Conservation (phyloP, 2,329 filamentous ascomycete species). For the Albophoma yamanashiensis region DNA sequence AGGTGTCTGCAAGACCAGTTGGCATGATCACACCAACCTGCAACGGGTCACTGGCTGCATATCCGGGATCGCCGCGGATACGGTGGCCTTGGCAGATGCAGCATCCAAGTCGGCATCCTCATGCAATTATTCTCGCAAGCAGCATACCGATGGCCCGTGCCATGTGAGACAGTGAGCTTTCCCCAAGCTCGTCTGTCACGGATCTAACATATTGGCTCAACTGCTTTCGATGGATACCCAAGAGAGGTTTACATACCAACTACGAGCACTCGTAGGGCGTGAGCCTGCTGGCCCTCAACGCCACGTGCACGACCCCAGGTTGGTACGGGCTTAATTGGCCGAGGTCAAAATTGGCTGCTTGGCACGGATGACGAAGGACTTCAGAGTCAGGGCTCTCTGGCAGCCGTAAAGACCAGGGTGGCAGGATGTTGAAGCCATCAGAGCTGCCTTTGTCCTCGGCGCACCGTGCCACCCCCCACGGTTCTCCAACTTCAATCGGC, state of each 20-base stretch:
- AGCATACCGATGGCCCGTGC: neutral
- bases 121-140: neutral
- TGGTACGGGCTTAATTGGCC: too few relatives aligned
- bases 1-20: neutral
- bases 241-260: too few relatives aligned
- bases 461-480: too few relatives aligned
- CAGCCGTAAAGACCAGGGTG: neutral
- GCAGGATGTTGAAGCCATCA: neutral
- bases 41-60: neutral
- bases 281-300: too few relatives aligned
- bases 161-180: neutral
- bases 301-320: too few relatives aligned
- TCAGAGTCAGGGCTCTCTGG: neutral
- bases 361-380: neutral
- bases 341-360: neutral
- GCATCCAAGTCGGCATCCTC: neutral
- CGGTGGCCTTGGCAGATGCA: neutral
- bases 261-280: too few relatives aligned
- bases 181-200: neutral
- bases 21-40: neutral
- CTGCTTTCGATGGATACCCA: too few relatives aligned
- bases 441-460: too few relatives aligned
- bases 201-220: too few relatives aligned
- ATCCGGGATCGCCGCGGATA: neutral
- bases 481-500: neutral